Evolutionary conservation across 169 alveolate genomes (phyloP).

Genomic region (Hepatocystis sp.): DNA sequence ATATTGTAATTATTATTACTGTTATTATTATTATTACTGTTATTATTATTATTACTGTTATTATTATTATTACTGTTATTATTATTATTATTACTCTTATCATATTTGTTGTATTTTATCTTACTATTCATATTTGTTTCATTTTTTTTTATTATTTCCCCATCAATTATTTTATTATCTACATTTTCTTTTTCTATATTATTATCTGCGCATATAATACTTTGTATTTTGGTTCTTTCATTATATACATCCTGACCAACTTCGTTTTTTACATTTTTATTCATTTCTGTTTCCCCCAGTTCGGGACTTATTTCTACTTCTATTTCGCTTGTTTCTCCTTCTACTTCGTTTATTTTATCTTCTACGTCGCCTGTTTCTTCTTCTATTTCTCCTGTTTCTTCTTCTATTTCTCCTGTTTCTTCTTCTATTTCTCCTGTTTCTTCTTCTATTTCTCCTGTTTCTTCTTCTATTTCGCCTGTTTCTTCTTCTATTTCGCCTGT

Average conservation of each 20-base stretch:
- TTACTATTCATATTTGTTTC: too few species aligned
- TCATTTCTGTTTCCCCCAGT: not conserved
- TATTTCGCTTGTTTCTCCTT: not conserved
- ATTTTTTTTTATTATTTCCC: conserved; percentile 4
- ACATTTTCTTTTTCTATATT: not conserved
- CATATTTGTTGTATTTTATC: too few species aligned
- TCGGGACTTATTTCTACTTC: not conserved
- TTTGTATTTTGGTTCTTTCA: not conserved
- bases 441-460: not conserved
- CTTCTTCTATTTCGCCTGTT: not conserved
- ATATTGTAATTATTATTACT: too few species aligned
- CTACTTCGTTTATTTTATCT: too few species aligned
- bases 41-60: too few species aligned
- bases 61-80: too few species aligned
- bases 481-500: not conserved
- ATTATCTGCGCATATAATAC: too few species aligned
- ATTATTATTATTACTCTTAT: too few species aligned
- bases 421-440: not conserved
- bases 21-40: too few species aligned
- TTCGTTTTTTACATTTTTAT: not conserved
- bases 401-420: not conserved
- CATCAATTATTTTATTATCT: conserved; percentile 2
- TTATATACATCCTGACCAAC: not conserved
- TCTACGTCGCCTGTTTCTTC: too few species aligned
- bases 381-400: too few species aligned